Percentiles rank a stretch among this genome's conserved stretches.
Conservation (phyloP, 768 basidiomycete species). For the Mycena alexandri region DNA sequence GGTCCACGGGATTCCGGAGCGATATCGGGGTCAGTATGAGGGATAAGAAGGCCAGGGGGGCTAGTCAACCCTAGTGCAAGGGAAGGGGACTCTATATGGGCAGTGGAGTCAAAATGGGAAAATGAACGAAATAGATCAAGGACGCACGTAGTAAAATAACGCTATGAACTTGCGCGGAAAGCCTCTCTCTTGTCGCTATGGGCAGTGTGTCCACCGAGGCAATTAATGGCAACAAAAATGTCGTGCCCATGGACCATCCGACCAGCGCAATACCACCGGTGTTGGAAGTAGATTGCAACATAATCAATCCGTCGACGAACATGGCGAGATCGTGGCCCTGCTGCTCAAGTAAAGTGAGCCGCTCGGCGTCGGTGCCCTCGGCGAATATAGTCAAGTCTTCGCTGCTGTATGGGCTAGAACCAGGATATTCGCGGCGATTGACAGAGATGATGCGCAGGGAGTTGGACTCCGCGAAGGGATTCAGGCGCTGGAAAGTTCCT, state of each 20-base stretch:
- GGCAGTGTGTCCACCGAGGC: constrained; percentile 39
- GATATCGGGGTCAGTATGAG: constrained; percentile 42
- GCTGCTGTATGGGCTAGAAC: constrained; percentile 46
- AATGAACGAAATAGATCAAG: background rate
- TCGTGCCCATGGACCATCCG: constrained; percentile 49
- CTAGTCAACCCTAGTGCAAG: constrained; percentile 36
- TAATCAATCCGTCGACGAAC: constrained; percentile 44
- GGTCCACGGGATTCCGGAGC: constrained; percentile 33
- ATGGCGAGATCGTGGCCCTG: constrained; percentile 48
- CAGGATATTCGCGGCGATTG: constrained; percentile 51
- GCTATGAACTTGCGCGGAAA: constrained; percentile 35
- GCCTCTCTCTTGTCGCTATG: constrained; percentile 24
- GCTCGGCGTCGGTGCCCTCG: constrained; percentile 36
- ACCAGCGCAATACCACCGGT: constrained; percentile 40
- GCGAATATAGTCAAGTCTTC: constrained; percentile 40
- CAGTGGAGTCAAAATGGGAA: background rate
- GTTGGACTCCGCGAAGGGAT: constrained; percentile 34
- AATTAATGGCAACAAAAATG: constrained; percentile 42
- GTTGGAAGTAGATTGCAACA: constrained; percentile 35
- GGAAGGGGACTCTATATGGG: constrained; percentile 41
- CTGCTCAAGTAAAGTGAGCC: constrained; percentile 38
- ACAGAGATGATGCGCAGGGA: constrained; percentile 45
- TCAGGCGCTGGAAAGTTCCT: constrained; percentile 44
- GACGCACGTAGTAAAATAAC: constrained; percentile 41
- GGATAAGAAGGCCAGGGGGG: constrained; percentile 37